Evolutionary conservation across 805 yeast species (phyloP).

Genomic region (Torulaspora delbrueckii): DNA sequence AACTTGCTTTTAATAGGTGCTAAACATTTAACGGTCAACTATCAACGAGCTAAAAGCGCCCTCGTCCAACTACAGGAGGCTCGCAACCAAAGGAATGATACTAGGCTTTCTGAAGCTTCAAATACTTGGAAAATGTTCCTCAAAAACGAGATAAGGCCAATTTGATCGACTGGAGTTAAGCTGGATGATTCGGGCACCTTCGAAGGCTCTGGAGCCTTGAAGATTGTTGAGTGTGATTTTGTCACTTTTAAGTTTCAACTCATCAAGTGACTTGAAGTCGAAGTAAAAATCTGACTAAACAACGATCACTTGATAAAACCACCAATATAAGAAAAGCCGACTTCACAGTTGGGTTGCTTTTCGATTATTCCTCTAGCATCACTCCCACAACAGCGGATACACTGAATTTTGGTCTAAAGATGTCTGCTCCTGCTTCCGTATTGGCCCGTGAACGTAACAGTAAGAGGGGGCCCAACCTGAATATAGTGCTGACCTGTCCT

Average conservation of each 20-base stretch:
- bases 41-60: too few relatives aligned
- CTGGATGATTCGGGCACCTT: neutral
- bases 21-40: too few relatives aligned
- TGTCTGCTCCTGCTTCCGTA: slow-evolving; percentile 20
- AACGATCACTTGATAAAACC: neutral
- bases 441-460: slow-evolving; percentile 20
- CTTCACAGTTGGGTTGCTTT: neutral
- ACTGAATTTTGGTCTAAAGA: neutral
- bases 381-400: slow-evolving; percentile 1
- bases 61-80: too few relatives aligned
- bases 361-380: slow-evolving; percentile 1
- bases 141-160: too few relatives aligned
- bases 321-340: neutral
- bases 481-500: slow-evolving; percentile 87
- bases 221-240: neutral
- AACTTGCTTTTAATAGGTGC: too few relatives aligned
- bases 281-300: slow-evolving; percentile 6
- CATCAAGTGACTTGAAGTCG: neutral
- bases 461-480: slow-evolving; percentile 69
- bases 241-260: neutral
- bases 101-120: too few relatives aligned
- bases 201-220: neutral
- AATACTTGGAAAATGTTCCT: too few relatives aligned
- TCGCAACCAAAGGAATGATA: too few relatives aligned
- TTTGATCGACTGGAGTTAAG: too few relatives aligned